Base-by-base conservation (phyloP, 768 basidiomycete genomes). In the Hygrocybe coccinea region DNA sequence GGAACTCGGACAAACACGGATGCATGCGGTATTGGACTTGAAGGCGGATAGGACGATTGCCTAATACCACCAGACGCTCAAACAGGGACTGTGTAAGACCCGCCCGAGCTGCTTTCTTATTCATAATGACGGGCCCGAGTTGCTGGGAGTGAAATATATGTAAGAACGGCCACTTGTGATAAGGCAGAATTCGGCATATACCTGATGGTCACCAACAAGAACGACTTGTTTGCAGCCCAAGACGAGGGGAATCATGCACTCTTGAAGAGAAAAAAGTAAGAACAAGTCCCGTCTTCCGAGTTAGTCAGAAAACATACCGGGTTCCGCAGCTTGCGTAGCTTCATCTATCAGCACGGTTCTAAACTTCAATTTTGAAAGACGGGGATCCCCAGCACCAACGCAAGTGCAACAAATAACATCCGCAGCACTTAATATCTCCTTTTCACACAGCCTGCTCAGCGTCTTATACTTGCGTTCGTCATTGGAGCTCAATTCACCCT, bases 21-120 rank as follows among this genome's bases (percentile, higher is more conserved):
- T 99, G 97, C 97, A 99, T 99, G 71, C 97, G 95, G 67, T 99
- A 99, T 72, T 99, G 97, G 25, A 99, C 97, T 73, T 98, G 95
- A 25, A 99, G 84, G 53, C 97, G 93, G 66, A 99, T 99, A 19
- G 97, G 97, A 25, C 94, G 83, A 71, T 99, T 99, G 33, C 87
- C 86, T 56, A 98, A 86, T 44, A 97, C 80, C 59, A 99, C 94
- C 46, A 99, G 86, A 44, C 97, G 89, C 69, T 99, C 97, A 63
- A 99, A 99, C 17, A 99, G 85, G 0, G 97, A 99, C 66, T 98
- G 97, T 0, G 95, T 97, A 37, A 99, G 81, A 17, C 97, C 97
- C 4, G 97, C 97, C n/a, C 94, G 90, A 2, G 97, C 95, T 0
- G 97, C 97, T 67, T 99, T 98, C 83, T 99, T 99, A 82, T 98